Conservation (phyloP, 805 yeast genomes). For the Ogataea degrootiae region DNA sequence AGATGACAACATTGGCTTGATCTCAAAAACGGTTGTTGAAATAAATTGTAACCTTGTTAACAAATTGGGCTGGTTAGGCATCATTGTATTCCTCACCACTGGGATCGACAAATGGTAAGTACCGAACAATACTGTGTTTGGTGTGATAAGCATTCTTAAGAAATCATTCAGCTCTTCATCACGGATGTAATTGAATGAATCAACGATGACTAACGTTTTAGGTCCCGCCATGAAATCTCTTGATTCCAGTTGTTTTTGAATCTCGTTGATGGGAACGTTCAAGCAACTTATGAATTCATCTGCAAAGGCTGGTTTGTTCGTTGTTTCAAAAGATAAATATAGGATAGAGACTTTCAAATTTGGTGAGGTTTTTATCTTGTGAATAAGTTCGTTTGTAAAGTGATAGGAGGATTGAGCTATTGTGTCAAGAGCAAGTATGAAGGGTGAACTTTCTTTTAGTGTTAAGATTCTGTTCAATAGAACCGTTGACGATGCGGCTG, state of each 20-base stretch:
- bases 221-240: background rate
- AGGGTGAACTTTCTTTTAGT: conserved; percentile 70
- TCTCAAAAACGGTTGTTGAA: conserved; percentile 68
- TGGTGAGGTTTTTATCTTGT: conserved; percentile 29
- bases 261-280: conserved; percentile 9
- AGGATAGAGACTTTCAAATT: conserved; percentile 32
- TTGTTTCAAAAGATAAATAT: conserved; percentile 67
- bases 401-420: conserved; percentile 60
- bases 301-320: conserved; percentile 45
- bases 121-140: conserved; percentile 41
- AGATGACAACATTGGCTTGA: conserved; percentile 38
- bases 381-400: conserved; percentile 54
- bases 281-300: conserved; percentile 44
- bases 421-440: conserved; percentile 65
- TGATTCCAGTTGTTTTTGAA: conserved; percentile 7
- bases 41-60: conserved; percentile 47
- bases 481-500: conserved; percentile 37
- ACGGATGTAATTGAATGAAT: conserved; percentile 60
- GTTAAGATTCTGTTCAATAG: conserved; percentile 62
- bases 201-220: conserved; percentile 49
- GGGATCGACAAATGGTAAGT: conserved; percentile 42
- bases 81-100: background rate
- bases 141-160: conserved; percentile 32
- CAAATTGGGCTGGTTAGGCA: conserved; percentile 16
- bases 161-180: conserved; percentile 38